Evolutionary conservation across 768 basidiomycete genomes (phyloP).

Genomic region (Tubosaeta sp.): DNA sequence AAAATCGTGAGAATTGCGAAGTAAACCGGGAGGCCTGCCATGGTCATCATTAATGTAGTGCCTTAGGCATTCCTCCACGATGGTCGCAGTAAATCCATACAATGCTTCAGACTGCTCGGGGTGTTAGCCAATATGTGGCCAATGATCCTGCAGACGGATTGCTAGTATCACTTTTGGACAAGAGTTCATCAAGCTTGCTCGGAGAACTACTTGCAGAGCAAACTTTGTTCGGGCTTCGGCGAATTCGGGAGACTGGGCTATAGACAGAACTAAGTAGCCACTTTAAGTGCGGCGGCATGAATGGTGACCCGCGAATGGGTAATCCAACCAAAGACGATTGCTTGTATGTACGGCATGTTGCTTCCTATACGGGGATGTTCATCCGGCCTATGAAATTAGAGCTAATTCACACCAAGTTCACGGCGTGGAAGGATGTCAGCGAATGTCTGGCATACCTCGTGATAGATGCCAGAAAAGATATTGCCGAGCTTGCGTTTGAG

Average conservation of each 20-base stretch:
- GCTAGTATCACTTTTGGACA: conserved; percentile 29
- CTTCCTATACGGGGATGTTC: conserved; percentile 24
- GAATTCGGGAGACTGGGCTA: conserved; percentile 37
- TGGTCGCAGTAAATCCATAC: conserved; percentile 27
- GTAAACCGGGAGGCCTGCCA: conserved; percentile 32
- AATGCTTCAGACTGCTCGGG: conserved; percentile 26
- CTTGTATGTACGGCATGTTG: conserved; percentile 34
- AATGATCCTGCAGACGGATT: conserved; percentile 25
- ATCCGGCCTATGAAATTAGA: conserved; percentile 27
- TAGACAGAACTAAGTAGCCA: conserved; percentile 6
- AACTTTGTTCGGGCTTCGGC: conserved; percentile 32
- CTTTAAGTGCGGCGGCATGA: not conserved
- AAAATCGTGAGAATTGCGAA: not conserved
- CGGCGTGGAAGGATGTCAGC: conserved; percentile 24
- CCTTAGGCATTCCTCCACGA: conserved; percentile 32
- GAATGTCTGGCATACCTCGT: conserved; percentile 33
- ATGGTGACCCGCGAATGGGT: conserved; percentile 31
- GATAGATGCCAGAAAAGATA: conserved; percentile 31
- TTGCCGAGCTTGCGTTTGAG: conserved; percentile 32
- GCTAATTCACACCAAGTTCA: conserved; percentile 17
- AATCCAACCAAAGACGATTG: conserved; percentile 41
- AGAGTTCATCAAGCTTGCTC: conserved; percentile 30
- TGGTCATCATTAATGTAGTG: conserved; percentile 23
- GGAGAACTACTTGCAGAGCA: conserved; percentile 30
- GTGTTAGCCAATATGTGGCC: conserved; percentile 27